Percentiles rank a stretch among this genome's conserved stretches.
phyloP scores from a whole-genome alignment of 2,329 filamentous ascomycete genomes.

The Zymoseptoria crescenta region DNA sequence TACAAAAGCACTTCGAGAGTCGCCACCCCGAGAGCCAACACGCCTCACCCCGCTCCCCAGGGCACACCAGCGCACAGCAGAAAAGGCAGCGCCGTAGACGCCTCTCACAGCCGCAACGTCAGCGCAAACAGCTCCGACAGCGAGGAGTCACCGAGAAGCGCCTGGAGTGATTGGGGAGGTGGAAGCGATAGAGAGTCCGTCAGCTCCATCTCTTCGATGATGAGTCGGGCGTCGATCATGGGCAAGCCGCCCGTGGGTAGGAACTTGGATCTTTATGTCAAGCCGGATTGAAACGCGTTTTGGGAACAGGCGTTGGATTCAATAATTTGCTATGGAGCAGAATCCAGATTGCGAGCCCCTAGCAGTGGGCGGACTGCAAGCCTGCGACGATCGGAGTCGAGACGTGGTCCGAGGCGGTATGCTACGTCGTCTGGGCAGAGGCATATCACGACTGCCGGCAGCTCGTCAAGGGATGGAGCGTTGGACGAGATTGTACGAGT shows the following conservation, averaged over 20 bases:
- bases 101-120: background rate
- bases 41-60: background rate
- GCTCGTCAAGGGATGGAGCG: background rate
- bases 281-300: background rate
- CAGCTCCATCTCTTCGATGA: background rate
- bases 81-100: background rate
- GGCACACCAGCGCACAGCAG: background rate
- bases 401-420: background rate
- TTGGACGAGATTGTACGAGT: background rate
- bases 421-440: background rate
- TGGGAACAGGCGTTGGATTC: background rate
- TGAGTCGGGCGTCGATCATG: slow-evolving; percentile 22
- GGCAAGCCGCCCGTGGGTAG: slow-evolving; percentile 6
- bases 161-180: background rate
- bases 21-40: background rate
- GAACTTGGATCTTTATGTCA: background rate
- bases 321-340: background rate
- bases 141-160: background rate
- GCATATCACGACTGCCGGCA: background rate
- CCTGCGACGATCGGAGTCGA: background rate
- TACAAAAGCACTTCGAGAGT: no score
- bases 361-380: background rate
- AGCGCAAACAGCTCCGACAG: background rate
- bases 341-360: background rate
- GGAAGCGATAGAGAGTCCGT: background rate